phyloP scores from a whole-genome alignment of 192 early-diverging fungal genomes.

The Umbelopsis ramanniana region DNA sequence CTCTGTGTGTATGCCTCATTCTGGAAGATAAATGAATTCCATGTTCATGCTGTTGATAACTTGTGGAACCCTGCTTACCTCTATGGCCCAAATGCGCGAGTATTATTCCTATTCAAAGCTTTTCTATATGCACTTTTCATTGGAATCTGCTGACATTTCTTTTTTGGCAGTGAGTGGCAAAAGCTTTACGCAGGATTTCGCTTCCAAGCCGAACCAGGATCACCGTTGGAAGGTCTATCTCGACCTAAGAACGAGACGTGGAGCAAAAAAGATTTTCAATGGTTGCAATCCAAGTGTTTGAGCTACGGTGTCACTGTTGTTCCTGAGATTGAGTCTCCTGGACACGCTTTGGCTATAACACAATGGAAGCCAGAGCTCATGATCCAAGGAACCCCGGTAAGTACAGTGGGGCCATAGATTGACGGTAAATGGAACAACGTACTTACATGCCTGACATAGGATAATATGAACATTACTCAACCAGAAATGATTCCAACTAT shows the following conservation, averaged over 20 bases:
- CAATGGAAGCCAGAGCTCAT: slow-evolving; percentile 21
- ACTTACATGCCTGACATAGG: neutral
- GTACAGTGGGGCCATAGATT: neutral
- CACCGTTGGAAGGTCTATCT: slow-evolving; percentile 6
- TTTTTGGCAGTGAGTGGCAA: slow-evolving; percentile 2
- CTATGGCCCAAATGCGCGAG: slow-evolving; percentile 18
- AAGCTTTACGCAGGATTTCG: slow-evolving; percentile 17
- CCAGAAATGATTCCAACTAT: slow-evolving; percentile 22
- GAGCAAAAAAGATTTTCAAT: slow-evolving; percentile 18
- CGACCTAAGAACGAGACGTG: slow-evolving; percentile 10
- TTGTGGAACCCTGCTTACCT: slow-evolving; percentile 23
- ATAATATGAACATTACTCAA: slow-evolving; percentile 12
- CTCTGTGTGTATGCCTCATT: slow-evolving; percentile 17
- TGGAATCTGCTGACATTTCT: neutral
- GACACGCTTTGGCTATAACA: slow-evolving; percentile 8
- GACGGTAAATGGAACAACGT: no score
- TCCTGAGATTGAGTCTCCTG: slow-evolving; percentile 22
- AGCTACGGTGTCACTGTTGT: slow-evolving; percentile 15
- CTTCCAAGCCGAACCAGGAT: slow-evolving; percentile 17
- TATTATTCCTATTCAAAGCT: neutral
- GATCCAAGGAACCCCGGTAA: slow-evolving; percentile 16
- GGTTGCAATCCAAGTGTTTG: neutral
- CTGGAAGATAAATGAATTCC: slow-evolving; percentile 25
- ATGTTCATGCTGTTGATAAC: slow-evolving; percentile 21
- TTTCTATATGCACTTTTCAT: no score